phyloP scores from a whole-genome alignment of 1,284 basidiomycete species.

The Xanthoconium separans region DNA sequence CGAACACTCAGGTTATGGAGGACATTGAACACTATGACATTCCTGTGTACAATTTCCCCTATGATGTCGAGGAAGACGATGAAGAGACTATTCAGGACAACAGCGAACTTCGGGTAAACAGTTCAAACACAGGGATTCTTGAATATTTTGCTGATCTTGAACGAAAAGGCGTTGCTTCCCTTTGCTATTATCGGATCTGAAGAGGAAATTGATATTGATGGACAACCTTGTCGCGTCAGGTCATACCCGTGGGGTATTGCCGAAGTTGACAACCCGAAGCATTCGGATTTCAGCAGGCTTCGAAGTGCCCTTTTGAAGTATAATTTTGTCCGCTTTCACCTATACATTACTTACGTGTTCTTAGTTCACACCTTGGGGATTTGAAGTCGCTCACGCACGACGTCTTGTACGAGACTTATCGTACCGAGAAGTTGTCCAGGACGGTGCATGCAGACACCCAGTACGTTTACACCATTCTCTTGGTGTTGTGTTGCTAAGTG shows the following conservation, averaged over 20 bases:
- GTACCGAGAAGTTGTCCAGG: constrained; percentile 96
- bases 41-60: constrained; percentile 99
- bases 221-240: constrained; percentile 88
- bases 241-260: constrained; percentile 98
- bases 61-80: constrained; percentile 98
- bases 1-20: constrained; percentile 82
- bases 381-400: constrained; percentile 96
- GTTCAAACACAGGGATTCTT: not conserved
- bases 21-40: constrained; percentile 99
- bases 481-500: constrained; percentile 15
- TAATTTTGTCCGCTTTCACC: constrained; percentile 13
- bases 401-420: constrained; percentile 92
- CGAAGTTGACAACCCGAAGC: constrained; percentile 98
- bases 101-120: constrained; percentile 80
- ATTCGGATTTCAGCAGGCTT: constrained; percentile 95
- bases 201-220: constrained; percentile 93
- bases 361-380: constrained; percentile 91
- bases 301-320: constrained; percentile 89
- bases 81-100: constrained; percentile 99
- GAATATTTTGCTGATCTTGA: constrained; percentile 1
- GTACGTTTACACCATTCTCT: constrained; percentile 44
- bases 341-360: constrained; percentile 9
- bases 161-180: constrained; percentile 75
- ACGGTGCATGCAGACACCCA: constrained; percentile 84
- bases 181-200: constrained; percentile 98